These are phyloP conservation scores for Candida maris DNA, from an alignment of 805 yeast genomes.

Conservation along the genomic window DNA sequence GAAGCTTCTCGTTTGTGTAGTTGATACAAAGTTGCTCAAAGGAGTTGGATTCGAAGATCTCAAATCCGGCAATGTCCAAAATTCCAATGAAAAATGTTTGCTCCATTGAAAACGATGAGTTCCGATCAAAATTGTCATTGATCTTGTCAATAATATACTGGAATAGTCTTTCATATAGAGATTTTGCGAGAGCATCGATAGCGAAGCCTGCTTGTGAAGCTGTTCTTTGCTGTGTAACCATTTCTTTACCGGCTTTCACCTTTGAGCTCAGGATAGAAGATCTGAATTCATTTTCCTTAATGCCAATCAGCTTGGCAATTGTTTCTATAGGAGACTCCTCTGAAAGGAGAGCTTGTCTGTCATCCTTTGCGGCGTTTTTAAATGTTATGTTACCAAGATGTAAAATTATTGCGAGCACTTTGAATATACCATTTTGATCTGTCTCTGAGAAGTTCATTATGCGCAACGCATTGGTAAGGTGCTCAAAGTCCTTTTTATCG, in stretches of 20 bases:
- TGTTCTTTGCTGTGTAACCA: conserved; percentile 73
- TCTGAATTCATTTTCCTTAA: conserved; percentile 45
- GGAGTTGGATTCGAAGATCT: conserved; percentile 53
- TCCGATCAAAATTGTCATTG: conserved; percentile 53
- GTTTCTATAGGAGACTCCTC: conserved; percentile 47
- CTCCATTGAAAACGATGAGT: conserved; percentile 23
- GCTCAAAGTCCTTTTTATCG: conserved; percentile 65
- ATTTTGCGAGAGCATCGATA: conserved; percentile 83
- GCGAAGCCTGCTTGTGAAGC: conserved; percentile 77
- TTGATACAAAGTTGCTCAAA: conserved; percentile 61
- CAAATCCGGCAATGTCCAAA: conserved; percentile 60
- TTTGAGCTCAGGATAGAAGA: conserved; percentile 70
- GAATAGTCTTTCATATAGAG: conserved; percentile 80
- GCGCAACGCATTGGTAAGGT: conserved; percentile 62
- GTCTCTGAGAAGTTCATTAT: conserved; percentile 63
- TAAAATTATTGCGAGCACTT: conserved; percentile 68
- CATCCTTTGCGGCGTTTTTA: conserved; percentile 46
- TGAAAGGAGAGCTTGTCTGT: conserved; percentile 73
- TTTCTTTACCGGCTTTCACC: conserved; percentile 88
- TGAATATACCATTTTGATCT: conserved; percentile 58
- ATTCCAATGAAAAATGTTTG: conserved; percentile 48
- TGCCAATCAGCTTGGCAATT: conserved; percentile 63
- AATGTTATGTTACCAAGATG: conserved; percentile 85
- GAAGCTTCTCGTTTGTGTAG: conserved; percentile 57
- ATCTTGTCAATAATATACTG: conserved; percentile 71